Percentiles rank a stretch among this genome's conserved stretches.
These are phyloP conservation scores for Podospora australis DNA, from an alignment of 495 filamentous ascomycete genomes.

Conservation along the genomic window DNA sequence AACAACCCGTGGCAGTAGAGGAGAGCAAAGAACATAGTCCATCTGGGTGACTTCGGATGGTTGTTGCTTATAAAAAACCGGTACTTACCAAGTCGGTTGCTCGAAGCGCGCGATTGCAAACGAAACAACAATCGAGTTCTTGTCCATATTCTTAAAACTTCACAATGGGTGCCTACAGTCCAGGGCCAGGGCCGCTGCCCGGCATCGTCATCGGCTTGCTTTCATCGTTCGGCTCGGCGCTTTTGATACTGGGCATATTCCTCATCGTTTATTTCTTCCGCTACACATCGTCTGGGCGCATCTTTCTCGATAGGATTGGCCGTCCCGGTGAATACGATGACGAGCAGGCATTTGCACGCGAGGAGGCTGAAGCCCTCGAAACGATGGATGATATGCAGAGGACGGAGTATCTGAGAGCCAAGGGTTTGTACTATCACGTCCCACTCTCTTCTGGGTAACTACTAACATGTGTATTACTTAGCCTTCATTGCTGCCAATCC, in stretches of 20 bases:
- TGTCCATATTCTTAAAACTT: background rate
- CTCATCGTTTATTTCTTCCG: conserved; percentile 88
- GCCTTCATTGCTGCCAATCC: conserved; percentile 93
- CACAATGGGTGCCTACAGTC: conserved; percentile 24
- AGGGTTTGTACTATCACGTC: conserved; percentile 62
- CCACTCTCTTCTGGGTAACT: background rate
- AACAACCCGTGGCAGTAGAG: no score
- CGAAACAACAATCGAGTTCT: background rate
- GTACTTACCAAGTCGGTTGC: conserved; percentile 15
- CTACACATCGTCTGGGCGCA: conserved; percentile 82
- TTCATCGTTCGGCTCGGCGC: conserved; percentile 92
- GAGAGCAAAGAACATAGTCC: no score
- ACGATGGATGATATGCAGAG: conserved; percentile 89
- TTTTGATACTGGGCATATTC: conserved; percentile 72
- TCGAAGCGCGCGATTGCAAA: background rate
- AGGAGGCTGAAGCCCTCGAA: conserved; percentile 93
- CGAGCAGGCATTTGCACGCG: conserved; percentile 83
- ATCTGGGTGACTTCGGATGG: no score
- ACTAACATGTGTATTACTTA: conserved; percentile 31
- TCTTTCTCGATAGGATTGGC: conserved; percentile 88
- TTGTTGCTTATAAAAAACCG: no score
- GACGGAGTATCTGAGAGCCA: conserved; percentile 87
- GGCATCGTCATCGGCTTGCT: conserved; percentile 92
- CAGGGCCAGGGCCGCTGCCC: conserved; percentile 22
- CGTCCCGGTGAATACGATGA: conserved; percentile 96